Evolutionary conservation across 768 basidiomycete genomes (phyloP), one percentile per base, ranked within the genome.

Genomic region (Lactarius sanguifluus): DNA sequence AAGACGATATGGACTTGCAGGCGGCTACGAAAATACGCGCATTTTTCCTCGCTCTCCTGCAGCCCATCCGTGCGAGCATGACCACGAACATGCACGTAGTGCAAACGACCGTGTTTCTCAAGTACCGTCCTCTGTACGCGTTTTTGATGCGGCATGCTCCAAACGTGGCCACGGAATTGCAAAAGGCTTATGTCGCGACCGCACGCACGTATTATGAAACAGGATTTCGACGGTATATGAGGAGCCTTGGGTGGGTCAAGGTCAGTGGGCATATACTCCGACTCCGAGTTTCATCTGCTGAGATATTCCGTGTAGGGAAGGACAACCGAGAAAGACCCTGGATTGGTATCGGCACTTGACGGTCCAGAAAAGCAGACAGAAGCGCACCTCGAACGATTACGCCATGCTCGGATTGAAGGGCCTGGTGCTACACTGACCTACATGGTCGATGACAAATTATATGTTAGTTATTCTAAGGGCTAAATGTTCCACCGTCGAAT

Each of bases 121-220:
- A 95, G 75, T 94, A 94, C 74, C 83, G 82, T 57, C 80, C 90
- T 9, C 81, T 98, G 64, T 98, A 87, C 72, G 83, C 83, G 1
- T 99, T 98, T 74, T 81, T 99, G 43, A 87, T 89, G 69, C 87
- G 92, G 2, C 91, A 94, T 68, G 91, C 91, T 6, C 82, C 88
- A 10, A 81, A 81, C 40, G 90, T 95, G 36, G 95, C 97, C 3
- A 83, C 83, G 56, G 96, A 98, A 75, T 79, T 99, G 28, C 94
- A 94, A 74, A 82, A 93, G 60, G 88, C 92, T 3, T 99, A 99
- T 75, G 79, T 90, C 34, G 84, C 84, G 40, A 86, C 91, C 32
- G 90, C 92, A 16, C 86, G 95, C 47, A 84, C 92, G 25, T 99
- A 97, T 75, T 98, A 94, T 66, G 97, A 99, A 78, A 98, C 97